phyloP scores from a whole-genome alignment of 192 early-diverging fungal species.

The Podila epicladia region DNA sequence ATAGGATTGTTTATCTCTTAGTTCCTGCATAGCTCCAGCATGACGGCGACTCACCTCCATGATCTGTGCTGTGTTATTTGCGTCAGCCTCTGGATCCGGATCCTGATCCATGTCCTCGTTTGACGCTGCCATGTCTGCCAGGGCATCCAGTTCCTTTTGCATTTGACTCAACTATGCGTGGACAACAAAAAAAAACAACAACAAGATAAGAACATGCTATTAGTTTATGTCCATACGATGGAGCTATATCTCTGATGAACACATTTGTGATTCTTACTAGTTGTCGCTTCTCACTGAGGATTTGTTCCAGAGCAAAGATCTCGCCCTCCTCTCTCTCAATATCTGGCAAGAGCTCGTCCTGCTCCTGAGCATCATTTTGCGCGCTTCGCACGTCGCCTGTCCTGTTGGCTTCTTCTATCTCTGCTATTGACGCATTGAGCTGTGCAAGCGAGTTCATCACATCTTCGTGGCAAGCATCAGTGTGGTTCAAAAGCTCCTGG shows the following conservation, averaged over 20 bases:
- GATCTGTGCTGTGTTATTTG: conserved; percentile 8
- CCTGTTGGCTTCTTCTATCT: conserved; percentile 18
- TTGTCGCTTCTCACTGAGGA: conserved; percentile 33
- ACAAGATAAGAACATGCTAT: not conserved
- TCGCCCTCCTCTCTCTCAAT: conserved; percentile 45
- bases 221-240: not conserved
- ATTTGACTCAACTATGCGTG: conserved; percentile 18
- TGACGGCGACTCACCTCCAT: conserved; percentile 11
- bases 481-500: too few relatives aligned
- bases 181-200: not conserved
- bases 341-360: conserved; percentile 21
- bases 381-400: not conserved
- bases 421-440: not conserved
- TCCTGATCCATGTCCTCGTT: conserved; percentile 19
- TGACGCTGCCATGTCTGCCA: conserved; percentile 10
- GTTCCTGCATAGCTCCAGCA: too few relatives aligned
- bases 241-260: too few relatives aligned
- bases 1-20: not conserved
- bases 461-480: too few relatives aligned
- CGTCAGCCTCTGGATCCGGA: conserved; percentile 16
- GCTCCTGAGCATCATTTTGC: conserved; percentile 18
- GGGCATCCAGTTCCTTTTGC: conserved; percentile 27
- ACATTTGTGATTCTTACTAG: conserved; percentile 8
- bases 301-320: conserved; percentile 45
- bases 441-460: too few relatives aligned